Conservation (phyloP, 1,139 yeast genomes). For the Hansenula lynferdii region DNA sequence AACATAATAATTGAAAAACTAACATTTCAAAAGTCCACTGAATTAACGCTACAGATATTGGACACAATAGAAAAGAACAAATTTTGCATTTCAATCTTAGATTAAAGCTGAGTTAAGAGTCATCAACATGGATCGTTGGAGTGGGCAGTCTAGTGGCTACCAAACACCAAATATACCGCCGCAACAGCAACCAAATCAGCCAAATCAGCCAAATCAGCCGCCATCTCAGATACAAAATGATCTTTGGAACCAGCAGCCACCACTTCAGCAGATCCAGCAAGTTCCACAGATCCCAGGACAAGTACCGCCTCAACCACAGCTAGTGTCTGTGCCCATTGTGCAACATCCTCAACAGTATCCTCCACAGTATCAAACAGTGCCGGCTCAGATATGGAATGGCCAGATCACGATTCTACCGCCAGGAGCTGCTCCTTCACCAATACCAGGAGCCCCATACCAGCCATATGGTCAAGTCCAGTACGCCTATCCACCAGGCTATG, state of each 20-base stretch:
- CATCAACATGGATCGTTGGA: not conserved
- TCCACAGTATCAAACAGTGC: not conserved
- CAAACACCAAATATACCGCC: not conserved
- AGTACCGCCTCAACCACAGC: not conserved
- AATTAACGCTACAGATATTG: too few species aligned
- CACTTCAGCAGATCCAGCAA: not conserved
- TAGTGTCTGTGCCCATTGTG: not conserved
- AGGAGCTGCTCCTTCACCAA: not conserved
- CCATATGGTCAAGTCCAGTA: not conserved
- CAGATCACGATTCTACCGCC: not conserved
- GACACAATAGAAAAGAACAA: too few species aligned
- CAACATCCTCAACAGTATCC: not conserved
- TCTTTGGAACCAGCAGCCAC: not conserved
- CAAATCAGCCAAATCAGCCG: not conserved
- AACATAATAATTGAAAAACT: too few species aligned
- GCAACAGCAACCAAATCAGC: not conserved
- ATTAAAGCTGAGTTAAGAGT: too few species aligned
- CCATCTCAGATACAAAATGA: not conserved
- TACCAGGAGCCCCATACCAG: not conserved
- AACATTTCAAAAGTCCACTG: too few species aligned
- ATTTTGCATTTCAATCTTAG: too few species aligned
- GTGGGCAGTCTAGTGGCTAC: not conserved
- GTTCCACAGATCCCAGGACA: not conserved
- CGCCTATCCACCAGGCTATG: not conserved
- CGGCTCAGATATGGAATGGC: constrained; percentile 2